phyloP scores from a whole-genome alignment of 2,329 filamentous ascomycete genomes.

The Ceratocystis variospora region DNA sequence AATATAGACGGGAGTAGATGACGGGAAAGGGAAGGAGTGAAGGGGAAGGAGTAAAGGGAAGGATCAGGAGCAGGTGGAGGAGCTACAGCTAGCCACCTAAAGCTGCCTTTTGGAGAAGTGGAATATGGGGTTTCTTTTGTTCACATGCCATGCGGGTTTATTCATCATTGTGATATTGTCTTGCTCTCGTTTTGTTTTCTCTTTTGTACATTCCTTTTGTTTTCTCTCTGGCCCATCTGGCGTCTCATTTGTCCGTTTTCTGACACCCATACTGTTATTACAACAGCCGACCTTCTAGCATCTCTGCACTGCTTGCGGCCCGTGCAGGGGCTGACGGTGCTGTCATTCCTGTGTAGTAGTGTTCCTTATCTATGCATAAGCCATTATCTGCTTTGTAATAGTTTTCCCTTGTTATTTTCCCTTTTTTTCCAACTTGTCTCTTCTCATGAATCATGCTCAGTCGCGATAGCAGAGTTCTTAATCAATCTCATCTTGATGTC shows the following conservation, averaged over 20 bases:
- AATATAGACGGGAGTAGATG: constrained; percentile 22
- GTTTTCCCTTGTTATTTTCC: too few species aligned
- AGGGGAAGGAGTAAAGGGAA: too few species aligned
- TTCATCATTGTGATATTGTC: not conserved
- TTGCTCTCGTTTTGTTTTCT: not conserved
- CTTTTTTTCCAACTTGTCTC: too few species aligned
- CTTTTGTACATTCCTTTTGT: not conserved
- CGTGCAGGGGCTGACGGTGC: not conserved
- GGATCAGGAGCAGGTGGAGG: not conserved
- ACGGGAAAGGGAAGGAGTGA: too few species aligned
- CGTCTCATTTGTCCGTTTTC: constrained; percentile 8
- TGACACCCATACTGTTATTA: not conserved
- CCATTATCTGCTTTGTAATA: too few species aligned
- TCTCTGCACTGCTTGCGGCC: not conserved
- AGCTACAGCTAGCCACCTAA: not conserved
- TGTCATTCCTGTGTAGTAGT: too few species aligned
- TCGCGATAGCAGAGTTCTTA: too few species aligned
- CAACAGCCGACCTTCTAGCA: not conserved
- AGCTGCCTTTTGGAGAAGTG: too few species aligned
- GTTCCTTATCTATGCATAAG: too few species aligned
- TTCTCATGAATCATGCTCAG: too few species aligned
- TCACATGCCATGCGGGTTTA: not conserved
- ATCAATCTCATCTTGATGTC: not conserved
- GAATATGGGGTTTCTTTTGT: not conserved
- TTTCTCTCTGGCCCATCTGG: not conserved